Conservation (phyloP, 345 rosid genomes). For the Eucalyptus victrix region DNA sequence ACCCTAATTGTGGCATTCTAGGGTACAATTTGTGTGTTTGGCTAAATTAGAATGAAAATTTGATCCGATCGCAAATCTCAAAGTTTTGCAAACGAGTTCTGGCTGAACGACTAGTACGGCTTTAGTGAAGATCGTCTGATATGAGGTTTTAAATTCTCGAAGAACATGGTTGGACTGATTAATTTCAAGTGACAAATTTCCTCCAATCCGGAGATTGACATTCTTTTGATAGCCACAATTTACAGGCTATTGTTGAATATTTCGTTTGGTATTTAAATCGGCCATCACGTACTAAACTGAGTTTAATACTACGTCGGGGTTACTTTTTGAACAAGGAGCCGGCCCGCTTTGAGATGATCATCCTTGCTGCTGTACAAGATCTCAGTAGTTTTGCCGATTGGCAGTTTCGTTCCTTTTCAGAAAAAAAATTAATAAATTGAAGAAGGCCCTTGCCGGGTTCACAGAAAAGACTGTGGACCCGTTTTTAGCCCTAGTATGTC, state of each 20-base stretch:
- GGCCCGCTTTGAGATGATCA: not conserved
- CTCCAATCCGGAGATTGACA: not conserved
- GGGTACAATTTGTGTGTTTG: not conserved
- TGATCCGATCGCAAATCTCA: not conserved
- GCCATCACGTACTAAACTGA: not conserved
- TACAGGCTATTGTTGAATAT: not conserved
- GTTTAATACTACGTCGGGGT: not conserved
- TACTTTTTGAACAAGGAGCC: not conserved
- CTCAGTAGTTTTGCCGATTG: not conserved
- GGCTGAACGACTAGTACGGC: not conserved
- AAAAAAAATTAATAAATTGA: not conserved
- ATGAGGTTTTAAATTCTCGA: not conserved
- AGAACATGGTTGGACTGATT: not conserved
- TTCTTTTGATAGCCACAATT: not conserved
- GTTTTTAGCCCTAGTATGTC: not conserved
- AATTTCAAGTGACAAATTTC: not conserved
- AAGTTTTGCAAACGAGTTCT: not conserved
- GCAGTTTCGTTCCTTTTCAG: not conserved
- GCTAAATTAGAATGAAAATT: not conserved
- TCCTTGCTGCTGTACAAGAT: not conserved
- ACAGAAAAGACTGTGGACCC: not conserved
- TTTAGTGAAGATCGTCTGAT: not conserved
- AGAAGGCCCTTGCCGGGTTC: not conserved
- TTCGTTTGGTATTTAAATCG: not conserved
- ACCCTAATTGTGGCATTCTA: not conserved